A percentile compares a stretch with the other conserved stretches of the same genome.
phyloP scores from a whole-genome alignment of 129 eudicot genomes.

The Logfia minima region DNA sequence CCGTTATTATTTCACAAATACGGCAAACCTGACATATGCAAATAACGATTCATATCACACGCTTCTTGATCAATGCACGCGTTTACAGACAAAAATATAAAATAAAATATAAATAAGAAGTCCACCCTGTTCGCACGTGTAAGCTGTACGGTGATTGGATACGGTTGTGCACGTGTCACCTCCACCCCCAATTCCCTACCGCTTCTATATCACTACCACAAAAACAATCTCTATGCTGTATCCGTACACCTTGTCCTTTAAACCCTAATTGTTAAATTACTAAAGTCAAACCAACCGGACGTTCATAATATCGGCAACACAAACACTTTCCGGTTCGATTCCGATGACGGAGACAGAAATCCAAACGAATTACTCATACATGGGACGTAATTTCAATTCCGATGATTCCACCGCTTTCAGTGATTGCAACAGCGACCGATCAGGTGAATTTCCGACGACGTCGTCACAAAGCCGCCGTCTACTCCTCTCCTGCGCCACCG shows the following conservation, averaged over 20 bases:
- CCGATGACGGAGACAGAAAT: constrained; percentile 50
- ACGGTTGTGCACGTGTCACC: constrained; percentile 58
- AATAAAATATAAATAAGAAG: constrained; percentile 18
- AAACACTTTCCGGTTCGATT: constrained; percentile 9
- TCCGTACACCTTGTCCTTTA: constrained; percentile 26
- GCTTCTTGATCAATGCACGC: constrained; percentile 44
- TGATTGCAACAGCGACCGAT: constrained; percentile 47
- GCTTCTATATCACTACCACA: constrained; percentile 23
- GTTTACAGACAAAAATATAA: background rate
- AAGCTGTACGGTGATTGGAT: constrained; percentile 39
- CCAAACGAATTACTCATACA: constrained; percentile 47
- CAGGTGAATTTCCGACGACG: constrained; percentile 44
- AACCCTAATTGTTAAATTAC: background rate
- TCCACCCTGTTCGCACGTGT: constrained; percentile 59
- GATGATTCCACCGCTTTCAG: constrained; percentile 48
- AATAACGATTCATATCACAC: background rate
- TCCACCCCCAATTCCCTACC: constrained; percentile 19
- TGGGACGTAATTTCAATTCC: constrained; percentile 46
- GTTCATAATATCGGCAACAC: background rate
- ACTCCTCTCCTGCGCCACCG: constrained; percentile 48
- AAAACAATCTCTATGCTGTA: background rate
- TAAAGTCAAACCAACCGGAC: background rate
- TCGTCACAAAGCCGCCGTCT: constrained; percentile 50
- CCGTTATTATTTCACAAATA: too few species aligned
- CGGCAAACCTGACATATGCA: too few species aligned